Percentiles rank a stretch among this genome's conserved stretches.
phyloP scores from a whole-genome alignment of 2,329 filamentous ascomycete species.

The Botrytis fabae region DNA sequence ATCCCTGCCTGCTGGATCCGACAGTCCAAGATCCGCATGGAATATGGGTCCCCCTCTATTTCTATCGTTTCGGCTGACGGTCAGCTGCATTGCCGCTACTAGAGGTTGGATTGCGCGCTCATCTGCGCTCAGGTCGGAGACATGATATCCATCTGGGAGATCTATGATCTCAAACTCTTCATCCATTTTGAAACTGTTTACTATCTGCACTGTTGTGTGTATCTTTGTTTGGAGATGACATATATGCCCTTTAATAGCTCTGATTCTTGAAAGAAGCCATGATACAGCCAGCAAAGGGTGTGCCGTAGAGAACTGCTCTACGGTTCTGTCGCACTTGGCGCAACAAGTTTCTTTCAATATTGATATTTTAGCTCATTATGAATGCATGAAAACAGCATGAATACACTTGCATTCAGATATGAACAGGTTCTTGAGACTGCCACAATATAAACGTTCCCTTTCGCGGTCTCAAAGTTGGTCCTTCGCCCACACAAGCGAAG shows the following conservation, averaged over 20 bases:
- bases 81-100: conserved; percentile 2
- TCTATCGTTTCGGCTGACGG: background rate
- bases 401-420: background rate
- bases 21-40: conserved; percentile 2
- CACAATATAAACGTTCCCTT: background rate
- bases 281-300: background rate
- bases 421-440: background rate
- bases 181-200: background rate
- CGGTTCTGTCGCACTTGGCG: background rate
- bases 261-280: background rate
- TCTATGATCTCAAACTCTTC: conserved; percentile 18
- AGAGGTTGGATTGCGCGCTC: conserved; percentile 11
- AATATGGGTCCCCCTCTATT: conserved; percentile 2
- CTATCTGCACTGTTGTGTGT: background rate
- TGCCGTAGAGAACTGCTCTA: background rate
- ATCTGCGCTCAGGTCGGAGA: conserved; percentile 6
- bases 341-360: background rate
- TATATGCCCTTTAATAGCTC: background rate
- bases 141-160: conserved; percentile 7
- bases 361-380: background rate
- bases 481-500: too few relatives aligned
- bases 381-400: background rate
- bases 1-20: background rate
- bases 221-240: background rate
- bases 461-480: background rate